phyloP scores from a whole-genome alignment of 495 filamentous ascomycete species.

The Penicillium tannophilum region DNA sequence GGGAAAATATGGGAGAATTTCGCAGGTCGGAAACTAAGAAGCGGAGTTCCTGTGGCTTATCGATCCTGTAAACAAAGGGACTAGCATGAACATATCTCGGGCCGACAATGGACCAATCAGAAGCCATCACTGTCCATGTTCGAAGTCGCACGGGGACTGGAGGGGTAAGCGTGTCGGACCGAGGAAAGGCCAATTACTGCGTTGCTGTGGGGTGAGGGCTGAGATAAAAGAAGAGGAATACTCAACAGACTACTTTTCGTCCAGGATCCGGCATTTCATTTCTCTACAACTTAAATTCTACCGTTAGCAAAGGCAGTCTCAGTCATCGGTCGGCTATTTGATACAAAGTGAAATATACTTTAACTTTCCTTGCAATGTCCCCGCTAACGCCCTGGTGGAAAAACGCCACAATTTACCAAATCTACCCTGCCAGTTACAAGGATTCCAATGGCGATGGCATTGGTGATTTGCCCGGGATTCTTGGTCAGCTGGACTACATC shows the following conservation, averaged over 20 bases:
- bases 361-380: slow-evolving; percentile 6
- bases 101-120: slow-evolving; percentile 9
- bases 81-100: slow-evolving; percentile 2
- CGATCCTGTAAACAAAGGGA: neutral
- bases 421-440: slow-evolving; percentile 44
- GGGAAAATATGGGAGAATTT: neutral
- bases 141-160: neutral
- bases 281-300: neutral
- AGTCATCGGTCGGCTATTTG: neutral
- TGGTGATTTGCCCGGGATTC: slow-evolving; percentile 64
- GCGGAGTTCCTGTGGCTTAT: neutral
- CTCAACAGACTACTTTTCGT: neutral
- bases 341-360: neutral
- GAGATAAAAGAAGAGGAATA: slow-evolving; percentile 4
- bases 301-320: neutral
- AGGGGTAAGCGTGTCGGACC: slow-evolving; percentile 20
- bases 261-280: neutral
- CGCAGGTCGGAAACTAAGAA: neutral
- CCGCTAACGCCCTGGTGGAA: slow-evolving; percentile 38
- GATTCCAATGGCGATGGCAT: slow-evolving; percentile 45
- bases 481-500: slow-evolving; percentile 61
- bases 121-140: neutral
- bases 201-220: neutral
- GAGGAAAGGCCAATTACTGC: slow-evolving; percentile 14
- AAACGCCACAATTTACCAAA: slow-evolving; percentile 43